Conservation (phyloP, 2,329 filamentous ascomycete genomes). For the Fusarium sp. region DNA sequence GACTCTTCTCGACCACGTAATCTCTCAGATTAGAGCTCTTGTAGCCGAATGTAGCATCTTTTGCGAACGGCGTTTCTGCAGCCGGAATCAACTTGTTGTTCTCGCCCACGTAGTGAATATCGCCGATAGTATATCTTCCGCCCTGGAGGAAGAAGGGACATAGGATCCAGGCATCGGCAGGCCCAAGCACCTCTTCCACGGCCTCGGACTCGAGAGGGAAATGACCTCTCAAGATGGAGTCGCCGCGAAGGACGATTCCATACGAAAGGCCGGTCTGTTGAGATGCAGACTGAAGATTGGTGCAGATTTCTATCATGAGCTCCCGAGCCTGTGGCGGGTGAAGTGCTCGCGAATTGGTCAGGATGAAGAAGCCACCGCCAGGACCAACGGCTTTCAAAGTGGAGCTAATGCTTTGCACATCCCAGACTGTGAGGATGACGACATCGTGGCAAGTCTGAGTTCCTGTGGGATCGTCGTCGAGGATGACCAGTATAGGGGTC, state of each 20-base stretch:
- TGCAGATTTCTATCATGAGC: conserved; percentile 63
- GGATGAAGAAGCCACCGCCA: conserved; percentile 67
- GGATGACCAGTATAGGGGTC: conserved; percentile 44
- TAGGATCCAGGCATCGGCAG: conserved; percentile 64
- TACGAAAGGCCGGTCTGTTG: conserved; percentile 53
- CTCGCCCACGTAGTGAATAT: conserved; percentile 70
- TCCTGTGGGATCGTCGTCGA: conserved; percentile 70
- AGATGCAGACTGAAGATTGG: conserved; percentile 59
- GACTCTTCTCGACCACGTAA: conserved; percentile 66
- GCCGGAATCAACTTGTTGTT: conserved; percentile 55
- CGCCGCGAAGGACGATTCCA: conserved; percentile 67
- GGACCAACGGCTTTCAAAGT: conserved; percentile 50
- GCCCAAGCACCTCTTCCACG: conserved; percentile 61
- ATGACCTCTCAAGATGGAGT: conserved; percentile 68
- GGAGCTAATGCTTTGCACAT: conserved; percentile 53
- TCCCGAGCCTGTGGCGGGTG: conserved; percentile 58
- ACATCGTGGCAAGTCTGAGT: conserved; percentile 72
- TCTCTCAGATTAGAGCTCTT: conserved; percentile 57
- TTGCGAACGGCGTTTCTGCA: conserved; percentile 65
- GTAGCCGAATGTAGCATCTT: conserved; percentile 69
- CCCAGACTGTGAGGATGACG: conserved; percentile 66
- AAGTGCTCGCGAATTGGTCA: conserved; percentile 69
- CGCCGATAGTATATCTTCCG: conserved; percentile 65
- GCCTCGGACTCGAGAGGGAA: conserved; percentile 67
- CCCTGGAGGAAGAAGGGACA: conserved; percentile 71